A percentile compares a stretch with the other conserved stretches of the same genome.
Conservation (phyloP, 495 filamentous ascomycete species). For the Penicillium lagena region DNA sequence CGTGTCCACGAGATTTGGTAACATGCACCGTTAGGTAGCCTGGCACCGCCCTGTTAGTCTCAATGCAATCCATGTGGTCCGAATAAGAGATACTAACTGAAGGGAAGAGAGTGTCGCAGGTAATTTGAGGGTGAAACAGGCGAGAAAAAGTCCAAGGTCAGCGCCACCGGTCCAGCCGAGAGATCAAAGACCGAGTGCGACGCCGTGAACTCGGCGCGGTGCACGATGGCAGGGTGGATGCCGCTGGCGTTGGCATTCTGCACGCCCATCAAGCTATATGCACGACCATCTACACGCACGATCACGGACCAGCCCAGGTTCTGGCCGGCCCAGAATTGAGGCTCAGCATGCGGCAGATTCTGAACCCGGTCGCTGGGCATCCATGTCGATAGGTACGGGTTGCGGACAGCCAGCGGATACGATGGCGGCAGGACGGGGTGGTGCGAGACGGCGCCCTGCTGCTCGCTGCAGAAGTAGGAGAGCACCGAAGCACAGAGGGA, state of each 20-base stretch:
- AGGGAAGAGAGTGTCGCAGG: conserved; percentile 74
- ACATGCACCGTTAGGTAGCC: conserved; percentile 66
- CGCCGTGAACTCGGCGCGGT: conserved; percentile 35
- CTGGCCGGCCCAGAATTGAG: conserved; percentile 47
- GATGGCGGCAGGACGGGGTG: conserved; percentile 34
- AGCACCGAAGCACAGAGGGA: conserved; percentile 19
- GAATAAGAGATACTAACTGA: conserved; percentile 33
- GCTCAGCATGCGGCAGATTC: conserved; percentile 30
- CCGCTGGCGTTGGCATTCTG: conserved; percentile 11
- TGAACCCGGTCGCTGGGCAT: conserved; percentile 35
- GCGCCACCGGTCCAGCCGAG: conserved; percentile 28
- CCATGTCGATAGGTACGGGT: conserved; percentile 42
- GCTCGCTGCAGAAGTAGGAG: conserved; percentile 8
- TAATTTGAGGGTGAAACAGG: conserved; percentile 84
- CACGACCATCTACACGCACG: conserved; percentile 38
- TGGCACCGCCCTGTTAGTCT: conserved; percentile 11
- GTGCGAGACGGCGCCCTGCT: conserved; percentile 10
- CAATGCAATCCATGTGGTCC: conserved; percentile 1
- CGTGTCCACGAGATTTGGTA: conserved; percentile 12
- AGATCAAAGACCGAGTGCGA: conserved; percentile 41
- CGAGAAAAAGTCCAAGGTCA: conserved; percentile 62
- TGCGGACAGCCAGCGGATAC: conserved; percentile 43
- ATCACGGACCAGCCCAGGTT: conserved; percentile 42
- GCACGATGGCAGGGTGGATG: conserved; percentile 31
- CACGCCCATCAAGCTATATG: conserved; percentile 44